These are phyloP conservation scores for Kandelia obovata DNA, from an alignment of 345 rosid genomes.

Conservation along the genomic window DNA sequence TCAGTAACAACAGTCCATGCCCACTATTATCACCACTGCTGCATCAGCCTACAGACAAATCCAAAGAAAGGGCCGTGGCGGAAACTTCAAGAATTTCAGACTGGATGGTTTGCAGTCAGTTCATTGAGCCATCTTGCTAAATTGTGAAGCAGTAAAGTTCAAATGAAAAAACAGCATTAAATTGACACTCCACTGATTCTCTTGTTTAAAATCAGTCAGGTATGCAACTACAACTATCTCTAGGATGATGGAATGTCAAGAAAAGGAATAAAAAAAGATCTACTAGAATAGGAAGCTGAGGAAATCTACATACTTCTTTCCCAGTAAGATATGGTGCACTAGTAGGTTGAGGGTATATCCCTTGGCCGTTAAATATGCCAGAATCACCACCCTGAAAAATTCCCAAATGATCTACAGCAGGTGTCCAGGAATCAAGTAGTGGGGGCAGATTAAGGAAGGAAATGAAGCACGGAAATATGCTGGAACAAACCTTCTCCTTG, in stretches of 20 bases:
- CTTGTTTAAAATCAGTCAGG: not conserved
- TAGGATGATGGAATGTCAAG: not conserved
- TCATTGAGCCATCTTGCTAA: not conserved
- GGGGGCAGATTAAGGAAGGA: not conserved
- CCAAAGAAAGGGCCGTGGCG: not conserved
- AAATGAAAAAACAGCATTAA: not conserved
- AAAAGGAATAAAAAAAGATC: not conserved
- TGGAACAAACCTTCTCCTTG: slow-evolving; percentile 67
- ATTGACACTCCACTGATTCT: not conserved
- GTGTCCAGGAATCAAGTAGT: slow-evolving; percentile 5
- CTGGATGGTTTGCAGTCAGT: not conserved
- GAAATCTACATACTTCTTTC: slow-evolving; percentile 51
- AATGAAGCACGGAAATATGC: slow-evolving; percentile 4
- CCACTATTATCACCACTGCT: not conserved
- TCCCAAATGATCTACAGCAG: slow-evolving; percentile 13
- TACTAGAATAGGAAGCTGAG: not conserved
- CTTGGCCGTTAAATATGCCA: slow-evolving; percentile 64
- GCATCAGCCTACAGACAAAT: not conserved
- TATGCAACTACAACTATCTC: not conserved
- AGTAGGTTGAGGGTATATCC: slow-evolving; percentile 74
- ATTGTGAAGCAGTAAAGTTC: not conserved
- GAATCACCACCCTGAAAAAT: slow-evolving; percentile 53
- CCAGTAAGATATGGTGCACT: slow-evolving; percentile 47
- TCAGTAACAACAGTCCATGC: not conserved
- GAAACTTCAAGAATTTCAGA: not conserved